Evolutionary conservation across 2,329 filamentous ascomycete species (phyloP).

Genomic region (Chrysosporium queenslandicum): DNA sequence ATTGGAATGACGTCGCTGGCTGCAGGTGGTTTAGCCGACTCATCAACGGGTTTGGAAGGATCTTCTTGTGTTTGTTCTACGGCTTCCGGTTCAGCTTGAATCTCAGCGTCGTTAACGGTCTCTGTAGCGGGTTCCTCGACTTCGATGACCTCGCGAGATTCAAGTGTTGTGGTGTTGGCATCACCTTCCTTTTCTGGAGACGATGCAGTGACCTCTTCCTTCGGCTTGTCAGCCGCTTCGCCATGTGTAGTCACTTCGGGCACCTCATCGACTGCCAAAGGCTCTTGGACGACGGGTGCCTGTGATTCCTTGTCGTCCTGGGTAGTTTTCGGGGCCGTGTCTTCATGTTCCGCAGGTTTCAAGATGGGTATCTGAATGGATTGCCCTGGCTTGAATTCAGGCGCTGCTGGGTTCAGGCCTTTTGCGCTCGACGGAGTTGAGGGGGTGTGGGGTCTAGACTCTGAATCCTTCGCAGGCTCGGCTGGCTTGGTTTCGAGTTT

Average conservation of each 20-base stretch:
- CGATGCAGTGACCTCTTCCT: not conserved
- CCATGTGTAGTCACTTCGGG: not conserved
- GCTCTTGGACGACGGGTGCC: not conserved
- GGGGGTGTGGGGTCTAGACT: not conserved
- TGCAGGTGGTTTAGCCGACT: not conserved
- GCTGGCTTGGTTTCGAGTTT: not conserved
- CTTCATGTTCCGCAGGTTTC: not conserved
- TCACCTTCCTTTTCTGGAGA: not conserved
- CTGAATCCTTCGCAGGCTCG: not conserved
- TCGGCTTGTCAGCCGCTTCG: not conserved
- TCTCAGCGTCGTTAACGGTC: not conserved
- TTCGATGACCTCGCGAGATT: not conserved
- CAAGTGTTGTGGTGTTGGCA: not conserved
- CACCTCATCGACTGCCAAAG: not conserved
- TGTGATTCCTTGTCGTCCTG: not conserved
- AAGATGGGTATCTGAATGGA: not conserved
- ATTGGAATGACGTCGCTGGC: not conserved
- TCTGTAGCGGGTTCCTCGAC: not conserved
- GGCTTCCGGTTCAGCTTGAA: not conserved
- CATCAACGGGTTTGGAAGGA: not conserved
- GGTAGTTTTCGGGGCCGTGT: not conserved
- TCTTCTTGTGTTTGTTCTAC: not conserved
- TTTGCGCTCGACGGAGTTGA: not conserved
- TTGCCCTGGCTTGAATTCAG: conserved; percentile 2
- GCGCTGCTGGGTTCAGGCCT: not conserved